Evolutionary conservation across 495 filamentous ascomycete species (phyloP), one percentile per base, ranked within the genome.

Genomic region (Daldinia vernicosa): DNA sequence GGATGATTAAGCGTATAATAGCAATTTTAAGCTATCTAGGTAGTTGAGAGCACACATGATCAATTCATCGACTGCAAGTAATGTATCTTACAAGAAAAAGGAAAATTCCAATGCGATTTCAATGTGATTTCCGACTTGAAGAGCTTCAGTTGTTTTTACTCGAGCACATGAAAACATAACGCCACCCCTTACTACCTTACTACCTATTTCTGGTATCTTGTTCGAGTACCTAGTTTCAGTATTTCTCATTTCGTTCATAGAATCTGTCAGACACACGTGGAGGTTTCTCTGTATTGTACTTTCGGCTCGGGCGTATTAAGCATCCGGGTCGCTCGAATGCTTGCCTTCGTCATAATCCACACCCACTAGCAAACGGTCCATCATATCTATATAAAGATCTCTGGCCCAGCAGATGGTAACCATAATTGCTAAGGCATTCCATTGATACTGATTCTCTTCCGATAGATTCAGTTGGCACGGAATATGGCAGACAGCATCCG

Each of bases 401-500:
- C 75, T 70, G 22, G 75, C 75, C 75, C 75, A 77, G 24, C 75
- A 77, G 22, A 76, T 50, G n/a, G 75, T 77, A 12, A 69, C 74
- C 65, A 77, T 59, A 15, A 77, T 72, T 17, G 75, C 75, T 52
- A 77, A 54, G 11, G 75, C 70, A 50, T 77, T 77, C 75, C 75
- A 77, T 30, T 75, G 74, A 19, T 74, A 56, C 55, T 77, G 75
- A 30, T 70, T 75, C 51, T 26, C 63, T 58, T 76, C 75, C 17
- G 70, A 75, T 33, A 77, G 59, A 45, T 77, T 68, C 22, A 77
- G 60, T 32, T 72, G 73, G 33, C 68, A 74, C 26, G 75, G 70
- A 17, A 77, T 62, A 12, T 72, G 70, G 15, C 71, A 74, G n/a
- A 40, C 37, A 19, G 75, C 73, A 1, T 54, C 22, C 28, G 70